Conservation (phyloP, 768 basidiomycete genomes). For the Phaeotremella skinneri region DNA sequence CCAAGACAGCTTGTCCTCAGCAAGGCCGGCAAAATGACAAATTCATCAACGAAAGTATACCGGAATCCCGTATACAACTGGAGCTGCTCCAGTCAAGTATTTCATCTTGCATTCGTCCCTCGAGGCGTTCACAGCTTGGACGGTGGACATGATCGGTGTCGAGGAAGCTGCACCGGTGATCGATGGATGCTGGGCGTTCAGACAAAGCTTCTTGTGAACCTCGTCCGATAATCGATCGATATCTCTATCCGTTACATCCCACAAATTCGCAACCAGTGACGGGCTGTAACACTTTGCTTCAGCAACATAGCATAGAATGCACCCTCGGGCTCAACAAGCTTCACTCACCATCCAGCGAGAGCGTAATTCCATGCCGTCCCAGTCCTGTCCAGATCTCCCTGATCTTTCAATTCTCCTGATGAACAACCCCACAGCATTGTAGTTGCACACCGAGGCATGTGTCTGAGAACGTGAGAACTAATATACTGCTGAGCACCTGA, state of each 20-base stretch:
- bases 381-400: slow-evolving; percentile 88
- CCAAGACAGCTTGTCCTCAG: too few species aligned
- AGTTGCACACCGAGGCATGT: slow-evolving; percentile 79
- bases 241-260: slow-evolving; percentile 98
- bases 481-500: slow-evolving; percentile 94
- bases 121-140: slow-evolving; percentile 74
- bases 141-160: slow-evolving; percentile 56
- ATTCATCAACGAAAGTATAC: slow-evolving; percentile 67
- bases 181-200: slow-evolving; percentile 51
- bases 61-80: slow-evolving; percentile 92
- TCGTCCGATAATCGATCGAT: slow-evolving; percentile 87
- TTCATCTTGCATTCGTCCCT: slow-evolving; percentile 81
- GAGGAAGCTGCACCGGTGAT: slow-evolving; percentile 1
- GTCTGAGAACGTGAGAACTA: slow-evolving; percentile 78
- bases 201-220: slow-evolving; percentile 70
- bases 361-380: slow-evolving; percentile 95
- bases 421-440: slow-evolving; percentile 99
- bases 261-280: slow-evolving; percentile 86
- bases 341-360: slow-evolving; percentile 94
- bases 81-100: slow-evolving; percentile 91
- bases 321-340: too few species aligned
- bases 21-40: too few species aligned
- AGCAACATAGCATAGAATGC: too few species aligned
- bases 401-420: slow-evolving; percentile 78
- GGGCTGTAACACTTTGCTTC: slow-evolving; percentile 60